phyloP scores from a whole-genome alignment of 768 basidiomycete genomes.

The Russula abietina region DNA sequence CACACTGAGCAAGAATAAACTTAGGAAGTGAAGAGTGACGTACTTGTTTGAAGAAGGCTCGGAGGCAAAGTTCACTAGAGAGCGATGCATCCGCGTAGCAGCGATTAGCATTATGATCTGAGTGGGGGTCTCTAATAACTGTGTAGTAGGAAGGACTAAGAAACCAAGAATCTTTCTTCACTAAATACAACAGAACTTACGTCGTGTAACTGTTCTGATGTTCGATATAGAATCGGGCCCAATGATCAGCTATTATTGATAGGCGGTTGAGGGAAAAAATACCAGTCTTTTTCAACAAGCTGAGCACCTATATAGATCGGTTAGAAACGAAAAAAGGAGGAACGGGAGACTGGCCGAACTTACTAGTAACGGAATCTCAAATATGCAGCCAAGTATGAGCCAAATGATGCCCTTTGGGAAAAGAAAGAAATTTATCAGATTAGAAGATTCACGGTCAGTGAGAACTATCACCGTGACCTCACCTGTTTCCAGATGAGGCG shows the following conservation, averaged over 20 bases:
- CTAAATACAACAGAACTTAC: neutral
- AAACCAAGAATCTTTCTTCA: neutral
- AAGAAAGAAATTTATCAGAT: neutral
- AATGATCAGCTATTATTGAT: neutral
- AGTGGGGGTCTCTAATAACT: neutral
- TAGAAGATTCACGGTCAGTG: neutral
- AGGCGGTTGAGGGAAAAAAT: no score
- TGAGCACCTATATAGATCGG: neutral
- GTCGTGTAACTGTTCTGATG: neutral
- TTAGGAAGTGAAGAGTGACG: neutral
- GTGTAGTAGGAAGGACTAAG: neutral
- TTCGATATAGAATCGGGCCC: neutral
- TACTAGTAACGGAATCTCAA: neutral
- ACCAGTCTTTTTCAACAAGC: no score
- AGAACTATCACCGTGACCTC: no score
- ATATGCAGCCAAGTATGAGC: neutral
- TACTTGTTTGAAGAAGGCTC: neutral
- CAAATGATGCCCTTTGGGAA: neutral
- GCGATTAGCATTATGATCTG: neutral
- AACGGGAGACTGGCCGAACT: neutral
- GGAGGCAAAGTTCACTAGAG: neutral
- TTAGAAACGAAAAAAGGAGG: neutral
- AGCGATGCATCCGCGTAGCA: neutral
- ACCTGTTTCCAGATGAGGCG: neutral
- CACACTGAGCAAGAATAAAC: neutral